phyloP scores from a whole-genome alignment of 495 filamentous ascomycete species.

The Podospora tetraspora region DNA sequence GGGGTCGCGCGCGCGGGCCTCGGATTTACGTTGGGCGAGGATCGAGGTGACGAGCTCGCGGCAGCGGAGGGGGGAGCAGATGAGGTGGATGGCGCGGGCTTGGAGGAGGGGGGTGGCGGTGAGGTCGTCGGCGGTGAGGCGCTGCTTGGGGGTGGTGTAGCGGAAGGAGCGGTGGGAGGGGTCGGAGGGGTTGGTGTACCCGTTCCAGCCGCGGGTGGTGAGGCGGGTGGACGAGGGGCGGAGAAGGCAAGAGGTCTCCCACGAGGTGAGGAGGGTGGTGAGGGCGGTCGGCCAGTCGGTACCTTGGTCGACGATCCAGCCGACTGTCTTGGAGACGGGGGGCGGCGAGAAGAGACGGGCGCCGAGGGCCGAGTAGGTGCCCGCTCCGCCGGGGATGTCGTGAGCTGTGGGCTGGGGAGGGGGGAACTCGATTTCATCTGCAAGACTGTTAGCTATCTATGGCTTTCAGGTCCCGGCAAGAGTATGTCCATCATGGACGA shows the following conservation, averaged over 20 bases:
- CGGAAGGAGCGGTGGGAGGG: slow-evolving; percentile 59
- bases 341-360: slow-evolving; percentile 77
- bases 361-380: slow-evolving; percentile 78
- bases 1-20: slow-evolving; percentile 9
- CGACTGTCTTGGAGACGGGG: slow-evolving; percentile 54
- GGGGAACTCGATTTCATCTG: slow-evolving; percentile 87
- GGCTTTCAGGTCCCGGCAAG: neutral
- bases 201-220: slow-evolving; percentile 90
- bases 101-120: slow-evolving; percentile 49
- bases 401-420: slow-evolving; percentile 55
- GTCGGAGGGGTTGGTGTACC: slow-evolving; percentile 54
- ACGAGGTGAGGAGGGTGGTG: slow-evolving; percentile 55
- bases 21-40: slow-evolving; percentile 12
- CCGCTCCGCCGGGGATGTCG: slow-evolving; percentile 80
- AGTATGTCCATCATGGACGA: neutral
- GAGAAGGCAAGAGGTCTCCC: slow-evolving; percentile 67
- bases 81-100: slow-evolving; percentile 77
- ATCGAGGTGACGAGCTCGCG: slow-evolving; percentile 50
- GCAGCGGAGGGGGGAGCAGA: slow-evolving; percentile 76
- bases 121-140: slow-evolving; percentile 52
- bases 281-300: slow-evolving; percentile 73
- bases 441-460: slow-evolving; percentile 20
- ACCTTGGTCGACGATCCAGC: slow-evolving; percentile 88
- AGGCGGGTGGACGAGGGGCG: slow-evolving; percentile 59
- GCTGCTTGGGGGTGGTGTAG: slow-evolving; percentile 81